Base-by-base conservation (phyloP, 73 alveolate species). In the Blepharisma stoltei region DNA sequence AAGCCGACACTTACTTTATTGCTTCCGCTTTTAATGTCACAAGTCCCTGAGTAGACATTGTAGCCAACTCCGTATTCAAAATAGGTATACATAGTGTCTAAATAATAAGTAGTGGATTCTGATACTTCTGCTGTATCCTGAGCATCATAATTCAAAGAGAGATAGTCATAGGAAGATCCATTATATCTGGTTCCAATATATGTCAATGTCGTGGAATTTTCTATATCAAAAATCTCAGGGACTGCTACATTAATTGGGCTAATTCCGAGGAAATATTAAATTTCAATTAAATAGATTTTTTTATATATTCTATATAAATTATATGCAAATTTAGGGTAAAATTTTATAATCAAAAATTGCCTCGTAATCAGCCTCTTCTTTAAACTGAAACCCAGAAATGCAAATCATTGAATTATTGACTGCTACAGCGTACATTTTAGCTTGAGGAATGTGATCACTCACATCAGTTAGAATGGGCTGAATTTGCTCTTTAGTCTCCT, bases 241-340 rank as follows among this genome's bases (percentile, higher is more conserved):
- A 60, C 46, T 20, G 14, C 18, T 38, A 60, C 11, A 60, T 60
- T 47, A 9, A 14, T n/a, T 25, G 14, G 46, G 14, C 23, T 38
- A 60, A 60, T 38, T 60, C 73, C 73, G 5, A 38, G 46, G 46
- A 60, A 60, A 25, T 60, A n/a, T n/a, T n/a, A n/a, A n/a, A n/a
- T n/a, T n/a, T n/a, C n/a, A n/a, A n/a, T n/a, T n/a, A n/a, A n/a
- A n/a, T n/a, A n/a, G n/a, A n/a, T n/a, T n/a, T n/a, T n/a, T n/a
- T n/a, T n/a, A n/a, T n/a, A n/a, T n/a, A n/a, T n/a, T n/a, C n/a
- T n/a, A n/a, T n/a, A n/a, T n/a, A n/a, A n/a, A n/a, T n/a, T n/a
- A n/a, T n/a, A n/a, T n/a, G n/a, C n/a, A n/a, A n/a, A n/a, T n/a
- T n/a, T n/a, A n/a, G n/a, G n/a, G n/a, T n/a, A n/a, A n/a, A n/a